Conservation (phyloP, 2,329 filamentous ascomycete genomes). For the Gaeumannomyces sp. region DNA sequence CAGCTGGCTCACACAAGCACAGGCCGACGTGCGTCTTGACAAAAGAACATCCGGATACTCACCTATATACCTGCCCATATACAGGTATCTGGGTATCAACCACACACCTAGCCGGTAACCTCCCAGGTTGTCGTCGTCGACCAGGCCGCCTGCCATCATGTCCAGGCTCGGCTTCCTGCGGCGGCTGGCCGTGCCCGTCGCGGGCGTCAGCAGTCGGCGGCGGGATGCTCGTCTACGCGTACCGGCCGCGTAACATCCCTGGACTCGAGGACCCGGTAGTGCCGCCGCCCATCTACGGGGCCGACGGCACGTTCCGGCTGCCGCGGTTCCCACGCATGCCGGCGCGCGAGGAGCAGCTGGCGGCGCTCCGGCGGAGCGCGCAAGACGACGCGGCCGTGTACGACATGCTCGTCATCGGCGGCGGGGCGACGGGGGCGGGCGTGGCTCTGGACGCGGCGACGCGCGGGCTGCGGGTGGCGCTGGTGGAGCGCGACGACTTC, state of each 20-base stretch:
- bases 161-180: slow-evolving; percentile 26
- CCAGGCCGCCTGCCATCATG: background rate
- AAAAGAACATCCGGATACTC: no score
- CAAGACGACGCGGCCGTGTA: slow-evolving; percentile 39
- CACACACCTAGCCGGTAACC: no score
- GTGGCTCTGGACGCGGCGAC: slow-evolving; percentile 78
- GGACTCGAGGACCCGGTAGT: slow-evolving; percentile 63
- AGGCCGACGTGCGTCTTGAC: no score
- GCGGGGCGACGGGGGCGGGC: slow-evolving; percentile 71
- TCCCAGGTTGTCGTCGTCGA: background rate
- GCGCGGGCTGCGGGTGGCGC: slow-evolving; percentile 69
- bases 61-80: background rate
- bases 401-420: slow-evolving; percentile 73
- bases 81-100: background rate
- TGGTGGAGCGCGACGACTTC: slow-evolving; percentile 81
- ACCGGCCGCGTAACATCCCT: slow-evolving; percentile 66
- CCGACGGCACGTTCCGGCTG: slow-evolving; percentile 61
- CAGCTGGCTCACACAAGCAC: no score
- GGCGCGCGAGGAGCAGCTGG: slow-evolving; percentile 58
- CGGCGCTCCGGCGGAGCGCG: slow-evolving; percentile 45
- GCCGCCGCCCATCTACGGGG: slow-evolving; percentile 62
- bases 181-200: slow-evolving; percentile 37
- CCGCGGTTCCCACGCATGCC: slow-evolving; percentile 60
- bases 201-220: slow-evolving; percentile 35
- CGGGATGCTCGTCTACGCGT: slow-evolving; percentile 44